phyloP scores from a whole-genome alignment of 75 land plant genomes.

The Picea glauca region DNA sequence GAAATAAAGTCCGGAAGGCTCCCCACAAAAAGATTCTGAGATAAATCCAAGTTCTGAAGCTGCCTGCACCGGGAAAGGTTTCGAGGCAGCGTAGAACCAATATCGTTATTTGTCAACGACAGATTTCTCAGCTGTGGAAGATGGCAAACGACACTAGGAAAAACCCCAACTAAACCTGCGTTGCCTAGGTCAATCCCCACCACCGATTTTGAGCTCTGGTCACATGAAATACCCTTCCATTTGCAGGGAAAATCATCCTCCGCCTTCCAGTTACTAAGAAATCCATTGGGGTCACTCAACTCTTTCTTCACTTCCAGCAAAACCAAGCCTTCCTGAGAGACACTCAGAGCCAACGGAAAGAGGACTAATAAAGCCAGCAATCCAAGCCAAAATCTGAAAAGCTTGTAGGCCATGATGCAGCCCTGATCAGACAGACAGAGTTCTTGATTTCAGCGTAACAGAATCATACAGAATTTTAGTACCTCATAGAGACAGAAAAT shows the following conservation, averaged over 20 bases:
- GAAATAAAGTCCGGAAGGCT: conserved; percentile 3
- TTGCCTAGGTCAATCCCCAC: conserved; percentile 21
- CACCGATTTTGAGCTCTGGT: conserved; percentile 1
- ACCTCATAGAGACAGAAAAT: too few relatives aligned
- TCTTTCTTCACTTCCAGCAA: conserved; percentile 24
- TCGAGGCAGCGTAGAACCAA: conserved; percentile 20
- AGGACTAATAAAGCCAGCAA: background rate
- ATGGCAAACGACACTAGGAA: conserved; percentile 11
- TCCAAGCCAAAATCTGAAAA: background rate
- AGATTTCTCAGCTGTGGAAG: conserved; percentile 14
- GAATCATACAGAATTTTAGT: too few relatives aligned
- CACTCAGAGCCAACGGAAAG: background rate
- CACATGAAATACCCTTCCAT: conserved; percentile 32
- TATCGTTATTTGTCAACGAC: conserved; percentile 5
- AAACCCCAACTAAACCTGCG: conserved; percentile 1
- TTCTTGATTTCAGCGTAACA: too few relatives aligned
- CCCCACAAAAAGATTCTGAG: conserved; percentile 9
- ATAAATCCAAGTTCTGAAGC: conserved; percentile 14
- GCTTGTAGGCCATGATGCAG: background rate
- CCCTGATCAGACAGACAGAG: background rate
- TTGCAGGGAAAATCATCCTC: conserved; percentile 16
- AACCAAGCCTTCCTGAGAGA: conserved; percentile 47
- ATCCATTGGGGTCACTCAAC: conserved; percentile 25
- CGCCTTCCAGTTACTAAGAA: conserved; percentile 37
- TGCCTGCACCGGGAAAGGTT: conserved; percentile 17